Conservation (phyloP, 2,329 filamentous ascomycete genomes). For the Apiospora malaysiana region DNA sequence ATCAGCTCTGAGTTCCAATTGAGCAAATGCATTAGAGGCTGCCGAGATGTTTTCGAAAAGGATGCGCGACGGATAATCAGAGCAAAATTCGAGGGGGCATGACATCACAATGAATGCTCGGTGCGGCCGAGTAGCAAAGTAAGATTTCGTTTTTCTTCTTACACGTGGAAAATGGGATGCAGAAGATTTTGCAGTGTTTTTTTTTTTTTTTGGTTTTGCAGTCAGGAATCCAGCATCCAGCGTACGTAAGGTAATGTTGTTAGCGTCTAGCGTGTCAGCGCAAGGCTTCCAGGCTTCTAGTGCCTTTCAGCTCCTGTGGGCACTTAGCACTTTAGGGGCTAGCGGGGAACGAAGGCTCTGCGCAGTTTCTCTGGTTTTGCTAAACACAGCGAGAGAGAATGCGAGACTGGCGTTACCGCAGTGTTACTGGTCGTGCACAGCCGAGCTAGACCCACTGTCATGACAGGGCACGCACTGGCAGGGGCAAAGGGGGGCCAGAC, state of each 20-base stretch:
- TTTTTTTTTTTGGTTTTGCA: too few relatives aligned
- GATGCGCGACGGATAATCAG: too few relatives aligned
- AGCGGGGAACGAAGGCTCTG: background rate
- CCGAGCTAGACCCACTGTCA: background rate
- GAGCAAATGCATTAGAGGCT: too few relatives aligned
- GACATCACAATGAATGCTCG: too few relatives aligned
- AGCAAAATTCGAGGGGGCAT: too few relatives aligned
- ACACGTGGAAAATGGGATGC: background rate
- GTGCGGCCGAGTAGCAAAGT: too few relatives aligned
- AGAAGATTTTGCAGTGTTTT: background rate
- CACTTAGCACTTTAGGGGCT: background rate
- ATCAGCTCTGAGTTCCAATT: too few relatives aligned
- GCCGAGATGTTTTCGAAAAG: too few relatives aligned
- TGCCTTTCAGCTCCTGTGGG: background rate
- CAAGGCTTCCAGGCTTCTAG: conserved; percentile 9
- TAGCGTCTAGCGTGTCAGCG: background rate
- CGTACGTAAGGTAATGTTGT: too few relatives aligned
- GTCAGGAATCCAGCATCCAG: background rate
- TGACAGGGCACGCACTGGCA: background rate
- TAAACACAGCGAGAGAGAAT: too few relatives aligned
- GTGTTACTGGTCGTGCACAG: background rate
- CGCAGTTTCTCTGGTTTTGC: background rate
- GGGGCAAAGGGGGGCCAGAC: background rate
- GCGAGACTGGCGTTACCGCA: too few relatives aligned
- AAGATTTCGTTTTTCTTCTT: too few relatives aligned